A percentile compares a stretch with the other conserved stretches of the same genome.
These are phyloP conservation scores for Grosmannia clavigera DNA, from an alignment of 2,329 filamentous ascomycete species.

Conservation along the genomic window DNA sequence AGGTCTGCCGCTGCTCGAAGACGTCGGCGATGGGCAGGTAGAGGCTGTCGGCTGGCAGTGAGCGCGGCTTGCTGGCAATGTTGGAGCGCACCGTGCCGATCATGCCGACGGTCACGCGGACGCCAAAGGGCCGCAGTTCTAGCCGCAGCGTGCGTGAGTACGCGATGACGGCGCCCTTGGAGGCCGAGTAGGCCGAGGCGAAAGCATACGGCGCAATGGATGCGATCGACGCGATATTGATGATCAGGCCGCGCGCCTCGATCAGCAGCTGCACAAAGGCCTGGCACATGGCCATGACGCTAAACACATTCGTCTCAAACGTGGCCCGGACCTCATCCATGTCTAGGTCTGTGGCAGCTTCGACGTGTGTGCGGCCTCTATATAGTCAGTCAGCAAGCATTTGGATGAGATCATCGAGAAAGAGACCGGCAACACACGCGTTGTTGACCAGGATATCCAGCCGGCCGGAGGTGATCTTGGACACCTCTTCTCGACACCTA, in stretches of 20 bases:
- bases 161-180: constrained; percentile 39
- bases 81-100: constrained; percentile 40
- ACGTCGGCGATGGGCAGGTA: constrained; percentile 33
- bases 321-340: constrained; percentile 39
- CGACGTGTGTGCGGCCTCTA: constrained; percentile 38
- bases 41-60: constrained; percentile 31
- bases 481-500: constrained; percentile 32
- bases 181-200: constrained; percentile 40
- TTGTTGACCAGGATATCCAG: constrained; percentile 50
- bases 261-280: constrained; percentile 38
- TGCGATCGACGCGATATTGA: constrained; percentile 42
- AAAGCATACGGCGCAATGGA: constrained; percentile 40
- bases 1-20: constrained; percentile 32
- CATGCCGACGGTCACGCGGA: constrained; percentile 45
- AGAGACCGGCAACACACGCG: constrained; percentile 26
- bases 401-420: neutral
- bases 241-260: constrained; percentile 34
- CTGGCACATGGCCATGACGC: constrained; percentile 42
- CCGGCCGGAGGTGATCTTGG: constrained; percentile 34
- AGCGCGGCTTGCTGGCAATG: constrained; percentile 29
- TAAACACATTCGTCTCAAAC: constrained; percentile 46
- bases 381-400: neutral
- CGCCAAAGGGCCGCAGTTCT: constrained; percentile 40
- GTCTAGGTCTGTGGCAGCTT: constrained; percentile 39
- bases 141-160: constrained; percentile 42